Evolutionary conservation across 352 stramenopile genomes (phyloP).

Genomic region (Phytophthora hybrid): DNA sequence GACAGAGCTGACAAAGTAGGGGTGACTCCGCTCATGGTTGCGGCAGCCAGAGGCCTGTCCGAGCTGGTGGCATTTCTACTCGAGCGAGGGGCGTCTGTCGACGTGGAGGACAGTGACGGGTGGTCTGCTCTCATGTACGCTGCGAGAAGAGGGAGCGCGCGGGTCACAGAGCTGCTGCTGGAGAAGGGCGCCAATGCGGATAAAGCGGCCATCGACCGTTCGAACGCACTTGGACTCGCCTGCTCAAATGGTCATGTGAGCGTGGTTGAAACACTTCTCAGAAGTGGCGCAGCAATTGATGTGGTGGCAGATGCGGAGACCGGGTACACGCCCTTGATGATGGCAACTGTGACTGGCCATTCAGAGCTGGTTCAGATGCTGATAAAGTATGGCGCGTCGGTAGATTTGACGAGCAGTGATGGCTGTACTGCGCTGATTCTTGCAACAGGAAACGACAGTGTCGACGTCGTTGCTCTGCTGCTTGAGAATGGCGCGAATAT

Average conservation of each 20-base stretch:
- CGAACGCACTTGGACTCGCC: neutral
- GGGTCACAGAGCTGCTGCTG: neutral
- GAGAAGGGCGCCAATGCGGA: neutral
- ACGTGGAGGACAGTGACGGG: neutral
- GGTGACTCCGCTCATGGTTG: neutral
- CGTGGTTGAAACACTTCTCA: neutral
- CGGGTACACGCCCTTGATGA: constrained; percentile 1
- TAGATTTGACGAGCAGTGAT: neutral
- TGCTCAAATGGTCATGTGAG: neutral
- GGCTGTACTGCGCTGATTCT: neutral
- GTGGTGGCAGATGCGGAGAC: neutral
- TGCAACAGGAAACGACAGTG: too few species aligned
- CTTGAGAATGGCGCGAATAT: neutral
- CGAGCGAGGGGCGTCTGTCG: neutral
- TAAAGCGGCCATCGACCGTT: neutral
- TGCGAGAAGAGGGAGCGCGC: neutral
- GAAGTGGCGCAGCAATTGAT: neutral
- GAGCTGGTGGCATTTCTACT: neutral
- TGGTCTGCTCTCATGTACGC: neutral
- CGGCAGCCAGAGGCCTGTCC: neutral
- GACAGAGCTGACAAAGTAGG: neutral
- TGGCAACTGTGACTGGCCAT: neutral
- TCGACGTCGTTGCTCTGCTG: neutral
- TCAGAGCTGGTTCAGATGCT: neutral
- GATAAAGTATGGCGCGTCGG: neutral